These are phyloP conservation scores for Cladosporium sp. DNA, from an alignment of 2,329 filamentous ascomycete species.

Conservation along the genomic window DNA sequence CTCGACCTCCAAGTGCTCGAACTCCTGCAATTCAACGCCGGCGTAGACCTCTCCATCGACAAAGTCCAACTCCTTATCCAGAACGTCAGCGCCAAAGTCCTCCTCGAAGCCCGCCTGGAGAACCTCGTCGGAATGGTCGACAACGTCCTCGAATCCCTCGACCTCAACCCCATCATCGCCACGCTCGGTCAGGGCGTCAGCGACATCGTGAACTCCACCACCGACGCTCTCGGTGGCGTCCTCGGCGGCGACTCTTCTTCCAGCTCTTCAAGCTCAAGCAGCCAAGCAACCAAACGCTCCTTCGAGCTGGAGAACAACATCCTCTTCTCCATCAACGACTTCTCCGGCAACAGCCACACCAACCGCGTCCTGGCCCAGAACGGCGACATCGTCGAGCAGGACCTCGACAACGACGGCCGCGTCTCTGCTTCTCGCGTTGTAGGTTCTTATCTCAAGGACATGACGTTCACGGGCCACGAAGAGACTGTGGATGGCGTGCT, in stretches of 20 bases:
- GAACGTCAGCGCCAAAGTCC: constrained; percentile 59
- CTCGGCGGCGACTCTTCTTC: not conserved
- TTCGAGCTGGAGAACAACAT: constrained; percentile 59
- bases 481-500: constrained; percentile 26
- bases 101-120: constrained; percentile 60
- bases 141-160: constrained; percentile 59
- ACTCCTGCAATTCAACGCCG: constrained; percentile 61
- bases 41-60: constrained; percentile 60
- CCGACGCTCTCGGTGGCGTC: constrained; percentile 16
- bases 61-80: constrained; percentile 58
- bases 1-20: constrained; percentile 59
- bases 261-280: constrained; percentile 32
- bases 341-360: constrained; percentile 51
- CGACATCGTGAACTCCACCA: constrained; percentile 23
- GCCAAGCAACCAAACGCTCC: constrained; percentile 32
- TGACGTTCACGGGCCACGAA: constrained; percentile 53
- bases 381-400: constrained; percentile 63
- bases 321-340: constrained; percentile 63
- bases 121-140: constrained; percentile 62
- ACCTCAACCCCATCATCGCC: constrained; percentile 62
- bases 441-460: constrained; percentile 59
- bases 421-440: constrained; percentile 53
- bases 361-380: constrained; percentile 58
- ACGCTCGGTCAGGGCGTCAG: constrained; percentile 47
- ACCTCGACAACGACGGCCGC: constrained; percentile 48